Evolutionary conservation across 257 asterid species (phyloP).

Genomic region (Ballota nigra): DNA sequence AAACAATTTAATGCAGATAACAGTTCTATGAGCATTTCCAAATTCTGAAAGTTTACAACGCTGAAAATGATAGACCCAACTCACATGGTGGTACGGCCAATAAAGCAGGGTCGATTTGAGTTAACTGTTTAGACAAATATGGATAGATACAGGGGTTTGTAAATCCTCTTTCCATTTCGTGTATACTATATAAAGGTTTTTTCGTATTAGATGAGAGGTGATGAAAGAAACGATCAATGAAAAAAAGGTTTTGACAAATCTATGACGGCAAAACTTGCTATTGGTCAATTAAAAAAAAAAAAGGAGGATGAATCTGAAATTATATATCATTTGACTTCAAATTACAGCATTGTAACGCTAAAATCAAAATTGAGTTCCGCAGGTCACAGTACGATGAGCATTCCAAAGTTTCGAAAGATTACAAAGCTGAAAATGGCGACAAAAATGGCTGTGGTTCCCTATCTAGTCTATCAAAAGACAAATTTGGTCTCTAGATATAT

Average conservation of each 20-base stretch:
- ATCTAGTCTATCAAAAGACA: background rate
- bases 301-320: background rate
- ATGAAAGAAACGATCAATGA: background rate
- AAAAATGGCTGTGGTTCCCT: background rate
- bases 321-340: slow-evolving; percentile 19
- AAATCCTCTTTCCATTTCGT: background rate
- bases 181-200: background rate
- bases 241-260: too few relatives aligned
- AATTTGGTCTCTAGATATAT: background rate
- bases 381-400: background rate
- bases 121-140: background rate
- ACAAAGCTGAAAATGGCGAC: background rate
- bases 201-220: slow-evolving; percentile 1
- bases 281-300: background rate
- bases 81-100: slow-evolving; percentile 29
- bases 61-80: slow-evolving; percentile 31
- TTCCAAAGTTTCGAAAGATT: background rate
- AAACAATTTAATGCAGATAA: background rate
- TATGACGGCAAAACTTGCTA: background rate
- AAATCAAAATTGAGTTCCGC: slow-evolving; percentile 19
- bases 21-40: too few relatives aligned
- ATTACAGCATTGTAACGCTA: too few relatives aligned
- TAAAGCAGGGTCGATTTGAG: too few relatives aligned
- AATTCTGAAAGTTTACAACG: too few relatives aligned
- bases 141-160: too few relatives aligned